phyloP scores from a whole-genome alignment of 305 asterid genomes.

The Ilex paraguariensis region DNA sequence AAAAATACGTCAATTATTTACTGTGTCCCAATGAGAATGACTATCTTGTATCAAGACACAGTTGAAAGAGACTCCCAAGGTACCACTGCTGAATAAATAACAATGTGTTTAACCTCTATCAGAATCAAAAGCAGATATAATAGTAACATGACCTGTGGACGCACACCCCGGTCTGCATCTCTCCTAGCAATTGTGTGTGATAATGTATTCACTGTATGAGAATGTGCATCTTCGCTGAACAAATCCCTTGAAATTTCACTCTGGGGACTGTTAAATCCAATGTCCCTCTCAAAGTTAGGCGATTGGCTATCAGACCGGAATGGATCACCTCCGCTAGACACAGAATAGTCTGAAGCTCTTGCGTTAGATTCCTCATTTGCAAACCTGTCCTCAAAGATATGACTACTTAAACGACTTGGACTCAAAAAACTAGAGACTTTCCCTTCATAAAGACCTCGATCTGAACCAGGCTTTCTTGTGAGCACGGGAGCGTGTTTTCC shows the following conservation, averaged over 20 bases:
- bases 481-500: constrained; percentile 68
- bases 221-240: constrained; percentile 34
- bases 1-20: no score
- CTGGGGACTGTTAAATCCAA: constrained; percentile 43
- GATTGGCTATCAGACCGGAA: constrained; percentile 44
- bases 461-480: constrained; percentile 86
- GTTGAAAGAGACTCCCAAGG: no score
- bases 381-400: constrained; percentile 45
- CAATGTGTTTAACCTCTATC: neutral
- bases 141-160: constrained; percentile 46
- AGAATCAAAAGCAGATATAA: constrained; percentile 8
- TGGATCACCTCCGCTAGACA: constrained; percentile 58
- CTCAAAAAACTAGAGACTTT: constrained; percentile 74
- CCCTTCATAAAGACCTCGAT: constrained; percentile 75
- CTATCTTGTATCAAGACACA: no score
- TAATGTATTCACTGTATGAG: constrained; percentile 7
- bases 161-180: constrained; percentile 25
- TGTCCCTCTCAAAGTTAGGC: constrained; percentile 49
- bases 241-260: constrained; percentile 55
- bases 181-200: constrained; percentile 13
- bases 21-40: no score
- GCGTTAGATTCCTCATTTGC: constrained; percentile 53
- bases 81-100: no score
- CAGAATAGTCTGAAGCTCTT: constrained; percentile 55
- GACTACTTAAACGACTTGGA: constrained; percentile 61